Conservation (phyloP, 1,284 basidiomycete species). For the Melampsora medusae region DNA sequence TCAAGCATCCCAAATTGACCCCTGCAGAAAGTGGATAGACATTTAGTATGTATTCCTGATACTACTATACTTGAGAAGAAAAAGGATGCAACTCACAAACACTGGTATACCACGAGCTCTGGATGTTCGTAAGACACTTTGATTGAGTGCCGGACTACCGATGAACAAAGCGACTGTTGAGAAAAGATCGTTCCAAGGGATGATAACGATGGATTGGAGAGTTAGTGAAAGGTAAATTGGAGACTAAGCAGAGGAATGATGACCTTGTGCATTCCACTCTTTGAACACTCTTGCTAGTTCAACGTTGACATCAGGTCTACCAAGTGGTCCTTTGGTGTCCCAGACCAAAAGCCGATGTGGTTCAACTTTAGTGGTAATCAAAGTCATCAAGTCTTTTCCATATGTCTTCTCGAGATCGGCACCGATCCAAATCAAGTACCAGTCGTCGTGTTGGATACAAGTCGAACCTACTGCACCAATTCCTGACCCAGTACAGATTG, state of each 20-base stretch:
- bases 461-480: conserved; percentile 72
- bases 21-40: conserved; percentile 7
- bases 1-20: conserved; percentile 44
- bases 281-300: conserved; percentile 67
- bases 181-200: neutral
- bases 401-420: conserved; percentile 64
- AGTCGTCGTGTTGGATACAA: conserved; percentile 68
- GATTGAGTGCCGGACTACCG: conserved; percentile 41
- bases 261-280: conserved; percentile 69
- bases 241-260: conserved; percentile 1
- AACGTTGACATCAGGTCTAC: conserved; percentile 73
- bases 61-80: neutral
- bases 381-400: conserved; percentile 68
- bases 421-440: conserved; percentile 69
- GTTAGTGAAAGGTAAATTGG: neutral
- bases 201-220: too few relatives aligned
- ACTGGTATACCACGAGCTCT: conserved; percentile 42
- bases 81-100: conserved; percentile 25
- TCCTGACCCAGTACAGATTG: conserved; percentile 73
- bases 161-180: conserved; percentile 43
- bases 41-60: neutral
- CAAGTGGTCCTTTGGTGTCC: conserved; percentile 69
- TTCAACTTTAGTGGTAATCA: conserved; percentile 67
- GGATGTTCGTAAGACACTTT: conserved; percentile 33
- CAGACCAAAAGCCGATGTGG: conserved; percentile 70